phyloP scores from a whole-genome alignment of 2,329 filamentous ascomycete species.

The Stagonosporopsis rhizophila region DNA sequence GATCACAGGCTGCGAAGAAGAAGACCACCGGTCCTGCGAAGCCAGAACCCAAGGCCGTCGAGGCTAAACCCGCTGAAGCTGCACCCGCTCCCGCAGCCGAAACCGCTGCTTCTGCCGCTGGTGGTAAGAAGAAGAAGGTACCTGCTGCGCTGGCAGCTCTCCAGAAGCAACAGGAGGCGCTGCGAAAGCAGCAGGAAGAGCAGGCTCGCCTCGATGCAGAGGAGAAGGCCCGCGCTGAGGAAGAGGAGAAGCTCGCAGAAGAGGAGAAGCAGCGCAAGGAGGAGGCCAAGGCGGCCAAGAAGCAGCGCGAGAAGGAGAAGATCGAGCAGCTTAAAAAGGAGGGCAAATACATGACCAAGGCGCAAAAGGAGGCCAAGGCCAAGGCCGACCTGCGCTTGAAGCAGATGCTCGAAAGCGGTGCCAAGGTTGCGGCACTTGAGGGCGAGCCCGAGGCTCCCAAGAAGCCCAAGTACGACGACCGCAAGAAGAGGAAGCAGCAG shows the following conservation, averaged over 20 bases:
- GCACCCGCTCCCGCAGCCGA: constrained; percentile 37
- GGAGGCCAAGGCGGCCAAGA: constrained; percentile 78
- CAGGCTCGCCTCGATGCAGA: constrained; percentile 65
- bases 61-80: constrained; percentile 50
- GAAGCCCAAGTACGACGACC: constrained; percentile 75
- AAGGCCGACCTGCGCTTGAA: constrained; percentile 80
- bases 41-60: constrained; percentile 48
- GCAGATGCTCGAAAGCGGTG: constrained; percentile 82
- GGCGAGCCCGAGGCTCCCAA: constrained; percentile 77
- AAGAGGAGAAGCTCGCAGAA: constrained; percentile 67
- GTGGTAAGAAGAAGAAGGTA: constrained; percentile 89
- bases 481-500: constrained; percentile 77
- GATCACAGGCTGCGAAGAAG: constrained; percentile 59
- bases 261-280: constrained; percentile 75
- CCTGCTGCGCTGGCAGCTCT: constrained; percentile 74
- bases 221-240: constrained; percentile 69
- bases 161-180: constrained; percentile 83
- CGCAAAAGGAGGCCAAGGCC: constrained; percentile 82
- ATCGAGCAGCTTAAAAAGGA: constrained; percentile 88
- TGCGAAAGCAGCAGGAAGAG: constrained; percentile 71
- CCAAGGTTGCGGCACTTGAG: constrained; percentile 64
- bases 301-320: constrained; percentile 85
- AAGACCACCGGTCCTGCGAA: constrained; percentile 62
- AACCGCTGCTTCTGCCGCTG: constrained; percentile 48
- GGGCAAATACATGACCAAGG: constrained; percentile 85